Base-by-base conservation (phyloP, 805 yeast genomes). In the Sugiyamaella boreocaroliniensis region DNA sequence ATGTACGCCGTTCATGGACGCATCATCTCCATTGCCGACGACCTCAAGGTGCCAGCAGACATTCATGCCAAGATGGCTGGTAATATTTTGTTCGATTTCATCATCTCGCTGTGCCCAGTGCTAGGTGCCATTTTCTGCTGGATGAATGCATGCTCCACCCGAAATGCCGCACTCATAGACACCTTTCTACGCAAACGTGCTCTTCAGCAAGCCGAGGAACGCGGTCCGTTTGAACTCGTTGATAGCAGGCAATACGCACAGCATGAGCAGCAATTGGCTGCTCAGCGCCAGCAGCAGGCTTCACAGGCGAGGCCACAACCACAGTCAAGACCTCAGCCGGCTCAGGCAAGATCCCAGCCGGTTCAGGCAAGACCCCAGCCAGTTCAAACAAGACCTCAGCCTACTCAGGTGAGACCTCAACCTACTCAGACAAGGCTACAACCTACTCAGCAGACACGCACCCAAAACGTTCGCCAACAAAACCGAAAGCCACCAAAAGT, bases 111-210 rank as follows among this genome's bases (percentile, higher is more conserved):
- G 34, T 83, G 92, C 0, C 98, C 98, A 0, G 59, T 89, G 3
- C 66, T 92, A 34, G 98, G 98, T 1, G 74, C 82, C 2, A 69
- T 89, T 40, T 77, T 89, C 51, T 71, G 86, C 11, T 90, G 96
- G 92, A 55, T 90, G 66, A 80, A 88, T 63, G 86, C 83, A 1
- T 86, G 96, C 64, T 86, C 95, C 7, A 87, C 97, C 0, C 74
- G 97, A 62, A 90, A 92, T 66, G 95, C 96, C 0, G 90, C 92
- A 0, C 62, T 88, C 61, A 76, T 89, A 8, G 89, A 87, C 64
- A 78, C 75, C n/a, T 67, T 60, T 63, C 50, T 72, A 49, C 55
- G 63, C 15, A 56, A 61, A 37, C 59, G 62, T 40, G 65, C 57
- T 12, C 49, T 47, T 47, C 55, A 58, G 52, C 49, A 53, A 19